Conservation (phyloP, 345 rosid genomes). For the Geranium rotundifolium region DNA sequence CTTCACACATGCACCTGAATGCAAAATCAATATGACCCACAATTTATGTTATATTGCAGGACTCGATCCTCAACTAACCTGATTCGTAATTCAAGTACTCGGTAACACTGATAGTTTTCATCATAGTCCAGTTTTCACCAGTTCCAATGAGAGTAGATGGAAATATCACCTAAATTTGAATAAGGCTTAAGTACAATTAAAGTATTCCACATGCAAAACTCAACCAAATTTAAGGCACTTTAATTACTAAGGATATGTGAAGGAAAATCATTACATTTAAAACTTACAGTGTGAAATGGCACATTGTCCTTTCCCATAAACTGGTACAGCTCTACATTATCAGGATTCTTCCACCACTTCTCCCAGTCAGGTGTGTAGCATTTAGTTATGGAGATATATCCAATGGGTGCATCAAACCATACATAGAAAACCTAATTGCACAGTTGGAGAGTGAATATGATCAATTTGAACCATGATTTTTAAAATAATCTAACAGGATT, state of each 20-base stretch:
- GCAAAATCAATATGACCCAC: too few relatives aligned
- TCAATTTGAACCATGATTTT: too few relatives aligned
- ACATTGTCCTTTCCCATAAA: slow-evolving; percentile 99
- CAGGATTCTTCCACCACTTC: slow-evolving; percentile 99
- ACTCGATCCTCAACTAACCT: slow-evolving; percentile 23
- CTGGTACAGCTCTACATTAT: slow-evolving; percentile 89
- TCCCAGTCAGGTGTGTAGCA: slow-evolving; percentile 95
- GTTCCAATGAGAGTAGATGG: slow-evolving; percentile 95
- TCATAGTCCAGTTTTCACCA: slow-evolving; percentile 85
- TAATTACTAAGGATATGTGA: too few relatives aligned
- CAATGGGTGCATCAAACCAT: slow-evolving; percentile 99
- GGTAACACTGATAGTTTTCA: slow-evolving; percentile 92
- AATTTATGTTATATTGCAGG: too few relatives aligned
- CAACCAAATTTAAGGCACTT: too few relatives aligned
- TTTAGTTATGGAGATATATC: slow-evolving; percentile 79
- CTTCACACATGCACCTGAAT: too few relatives aligned
- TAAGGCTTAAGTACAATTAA: not conserved
- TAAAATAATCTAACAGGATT: too few relatives aligned
- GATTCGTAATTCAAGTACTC: slow-evolving; percentile 91
- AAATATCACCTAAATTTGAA: slow-evolving; percentile 68
- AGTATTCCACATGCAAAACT: too few relatives aligned
- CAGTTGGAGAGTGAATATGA: not conserved
- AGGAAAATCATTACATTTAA: too few relatives aligned
- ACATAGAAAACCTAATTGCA: slow-evolving; percentile 77
- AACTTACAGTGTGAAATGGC: slow-evolving; percentile 90